Percentiles rank a stretch among this genome's conserved stretches.
These are phyloP conservation scores for Tolypocladium paradoxum DNA, from an alignment of 2,329 filamentous ascomycete genomes.

Conservation along the genomic window DNA sequence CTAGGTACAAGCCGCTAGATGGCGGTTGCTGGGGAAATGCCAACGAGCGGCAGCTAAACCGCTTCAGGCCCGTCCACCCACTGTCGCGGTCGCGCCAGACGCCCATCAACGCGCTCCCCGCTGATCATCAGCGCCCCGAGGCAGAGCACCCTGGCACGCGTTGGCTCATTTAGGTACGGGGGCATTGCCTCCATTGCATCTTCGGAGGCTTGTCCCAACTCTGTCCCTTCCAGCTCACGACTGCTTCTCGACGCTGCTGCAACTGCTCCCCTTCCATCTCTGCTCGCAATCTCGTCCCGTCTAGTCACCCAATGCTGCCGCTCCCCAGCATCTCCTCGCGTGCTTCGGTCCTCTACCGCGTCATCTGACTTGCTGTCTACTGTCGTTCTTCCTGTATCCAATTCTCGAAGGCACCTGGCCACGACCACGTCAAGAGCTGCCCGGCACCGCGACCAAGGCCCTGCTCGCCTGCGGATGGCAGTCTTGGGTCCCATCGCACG, in stretches of 20 bases:
- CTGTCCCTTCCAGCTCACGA: neutral
- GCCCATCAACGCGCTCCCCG: constrained; percentile 3
- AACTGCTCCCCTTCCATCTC: neutral
- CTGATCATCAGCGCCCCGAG: neutral
- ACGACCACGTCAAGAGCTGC: neutral
- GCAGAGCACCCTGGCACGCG: neutral
- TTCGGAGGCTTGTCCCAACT: too few relatives aligned
- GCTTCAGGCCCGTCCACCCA: neutral
- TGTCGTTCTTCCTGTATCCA: neutral
- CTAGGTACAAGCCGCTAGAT: too few relatives aligned
- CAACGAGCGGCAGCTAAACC: constrained; percentile 1
- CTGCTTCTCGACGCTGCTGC: neutral
- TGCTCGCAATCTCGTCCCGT: neutral
- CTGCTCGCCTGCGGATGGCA: neutral
- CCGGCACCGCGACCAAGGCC: neutral
- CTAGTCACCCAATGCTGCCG: neutral
- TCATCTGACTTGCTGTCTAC: neutral
- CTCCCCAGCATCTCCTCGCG: neutral
- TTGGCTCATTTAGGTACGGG: too few relatives aligned
- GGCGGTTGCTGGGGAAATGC: constrained; percentile 4
- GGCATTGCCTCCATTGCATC: too few relatives aligned
- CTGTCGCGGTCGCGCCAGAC: neutral
- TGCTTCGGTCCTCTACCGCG: neutral
- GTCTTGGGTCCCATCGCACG: neutral
- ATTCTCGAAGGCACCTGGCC: neutral